Conservation (phyloP, 352 stramenopile genomes). For the Globisporangium splendens region DNA sequence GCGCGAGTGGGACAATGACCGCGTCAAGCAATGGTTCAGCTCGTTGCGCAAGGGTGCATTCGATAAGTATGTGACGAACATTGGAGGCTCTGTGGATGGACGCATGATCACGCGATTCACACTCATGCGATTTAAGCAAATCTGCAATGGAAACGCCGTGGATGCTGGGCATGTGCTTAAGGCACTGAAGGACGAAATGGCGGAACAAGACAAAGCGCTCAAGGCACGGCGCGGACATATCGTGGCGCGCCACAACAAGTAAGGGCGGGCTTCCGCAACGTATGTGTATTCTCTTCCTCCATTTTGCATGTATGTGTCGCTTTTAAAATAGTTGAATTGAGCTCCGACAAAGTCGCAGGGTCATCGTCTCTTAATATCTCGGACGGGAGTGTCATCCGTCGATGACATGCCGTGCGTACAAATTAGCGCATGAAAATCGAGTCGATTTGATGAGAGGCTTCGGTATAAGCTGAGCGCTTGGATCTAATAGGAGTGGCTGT, state of each 20-base stretch:
- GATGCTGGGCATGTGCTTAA: slow-evolving; percentile 62
- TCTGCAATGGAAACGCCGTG: slow-evolving; percentile 57
- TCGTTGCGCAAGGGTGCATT: slow-evolving; percentile 44
- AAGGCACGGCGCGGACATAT: slow-evolving; percentile 53
- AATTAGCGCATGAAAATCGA: too few species aligned
- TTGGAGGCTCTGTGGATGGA: slow-evolving; percentile 44
- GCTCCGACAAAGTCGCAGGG: too few species aligned
- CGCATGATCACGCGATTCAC: slow-evolving; percentile 62
- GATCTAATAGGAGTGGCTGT: too few species aligned
- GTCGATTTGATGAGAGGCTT: too few species aligned
- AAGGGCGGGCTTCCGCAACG: too few species aligned
- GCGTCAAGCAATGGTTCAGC: slow-evolving; percentile 50
- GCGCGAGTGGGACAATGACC: slow-evolving; percentile 61
- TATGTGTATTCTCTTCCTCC: too few species aligned
- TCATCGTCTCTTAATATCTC: too few species aligned
- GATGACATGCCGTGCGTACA: too few species aligned
- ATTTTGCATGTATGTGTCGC: too few species aligned
- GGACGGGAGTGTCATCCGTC: too few species aligned
- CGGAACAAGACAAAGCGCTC: slow-evolving; percentile 42
- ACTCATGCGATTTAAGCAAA: slow-evolving; percentile 53
- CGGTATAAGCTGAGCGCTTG: too few species aligned
- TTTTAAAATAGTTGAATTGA: too few species aligned
- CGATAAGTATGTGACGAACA: slow-evolving; percentile 46
- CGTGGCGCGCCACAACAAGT: slow-evolving; percentile 19
- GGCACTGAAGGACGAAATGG: slow-evolving; percentile 49